Percentiles rank a stretch among this genome's conserved stretches.
Evolutionary conservation across 768 basidiomycete genomes (phyloP).

Genomic region (Agrocybe praecox): DNA sequence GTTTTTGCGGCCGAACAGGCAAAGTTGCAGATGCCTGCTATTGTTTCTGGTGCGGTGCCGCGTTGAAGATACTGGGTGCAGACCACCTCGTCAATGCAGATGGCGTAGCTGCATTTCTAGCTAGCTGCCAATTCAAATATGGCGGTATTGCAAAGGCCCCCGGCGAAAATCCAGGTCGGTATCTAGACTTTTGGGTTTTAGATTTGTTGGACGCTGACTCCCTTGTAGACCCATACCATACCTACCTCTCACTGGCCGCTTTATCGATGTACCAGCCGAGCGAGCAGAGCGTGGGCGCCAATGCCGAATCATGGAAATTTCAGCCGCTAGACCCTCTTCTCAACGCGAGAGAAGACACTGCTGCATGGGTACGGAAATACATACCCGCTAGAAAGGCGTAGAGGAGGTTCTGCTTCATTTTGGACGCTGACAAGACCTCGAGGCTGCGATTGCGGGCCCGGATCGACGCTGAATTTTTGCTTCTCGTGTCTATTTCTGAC

Average conservation of each 20-base stretch:
- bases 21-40: conserved; percentile 95
- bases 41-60: conserved; percentile 92
- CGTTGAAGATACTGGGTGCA: conserved; percentile 75
- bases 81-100: conserved; percentile 55
- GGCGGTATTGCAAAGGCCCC: conserved; percentile 90
- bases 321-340: conserved; percentile 65
- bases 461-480: conserved; percentile 16
- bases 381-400: conserved; percentile 37
- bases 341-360: conserved; percentile 70
- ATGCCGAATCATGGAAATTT: conserved; percentile 54
- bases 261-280: conserved; percentile 66
- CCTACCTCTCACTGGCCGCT: conserved; percentile 87
- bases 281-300: conserved; percentile 26
- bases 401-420: neutral
- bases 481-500: neutral
- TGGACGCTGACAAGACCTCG: conserved; percentile 5
- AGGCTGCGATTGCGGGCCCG: conserved; percentile 22
- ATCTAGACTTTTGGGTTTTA: conserved; percentile 2
- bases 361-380: conserved; percentile 64
- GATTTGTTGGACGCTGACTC: neutral
- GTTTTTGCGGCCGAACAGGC: conserved; percentile 86
- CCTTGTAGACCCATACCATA: conserved; percentile 87
- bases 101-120: conserved; percentile 65
- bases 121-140: conserved; percentile 80
- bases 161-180: conserved; percentile 74